A percentile compares a stretch with the other conserved stretches of the same genome.
Conservation (phyloP, 2,329 filamentous ascomycete species). For the Pseudogymnoascus sp. region DNA sequence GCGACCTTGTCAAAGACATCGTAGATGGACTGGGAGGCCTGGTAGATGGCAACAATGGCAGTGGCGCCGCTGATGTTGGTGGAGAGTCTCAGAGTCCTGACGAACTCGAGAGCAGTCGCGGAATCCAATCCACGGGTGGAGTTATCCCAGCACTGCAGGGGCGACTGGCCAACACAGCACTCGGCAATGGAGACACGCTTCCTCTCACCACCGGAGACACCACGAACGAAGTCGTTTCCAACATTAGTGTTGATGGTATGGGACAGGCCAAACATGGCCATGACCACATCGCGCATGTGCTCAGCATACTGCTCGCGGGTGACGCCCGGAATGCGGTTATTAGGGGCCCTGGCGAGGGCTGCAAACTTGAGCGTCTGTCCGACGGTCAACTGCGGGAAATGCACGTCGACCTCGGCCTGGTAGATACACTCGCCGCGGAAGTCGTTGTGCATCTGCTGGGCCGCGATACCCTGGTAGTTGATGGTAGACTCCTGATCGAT, state of each 20-base stretch:
- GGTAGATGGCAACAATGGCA: constrained; percentile 62
- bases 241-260: constrained; percentile 66
- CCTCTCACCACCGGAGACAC: constrained; percentile 61
- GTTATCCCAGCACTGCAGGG: constrained; percentile 68
- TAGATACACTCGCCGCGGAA: constrained; percentile 58
- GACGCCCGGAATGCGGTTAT: constrained; percentile 52
- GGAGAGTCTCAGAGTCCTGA: constrained; percentile 54
- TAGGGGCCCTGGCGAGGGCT: constrained; percentile 57
- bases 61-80: constrained; percentile 56
- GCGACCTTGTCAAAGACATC: constrained; percentile 63
- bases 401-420: constrained; percentile 65
- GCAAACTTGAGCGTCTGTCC: constrained; percentile 68
- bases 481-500: constrained; percentile 43
- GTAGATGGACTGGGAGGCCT: constrained; percentile 61
- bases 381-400: constrained; percentile 67
- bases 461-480: constrained; percentile 50
- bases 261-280: constrained; percentile 62
- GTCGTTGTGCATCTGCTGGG: constrained; percentile 45
- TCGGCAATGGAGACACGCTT: constrained; percentile 80
- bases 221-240: constrained; percentile 61
- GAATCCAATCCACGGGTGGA: constrained; percentile 66
- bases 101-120: constrained; percentile 65
- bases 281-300: constrained; percentile 44
- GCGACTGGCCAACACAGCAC: constrained; percentile 52
- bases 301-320: constrained; percentile 43